Evolutionary conservation across 768 basidiomycete genomes (phyloP).

Genomic region (Tricholoma sp.): DNA sequence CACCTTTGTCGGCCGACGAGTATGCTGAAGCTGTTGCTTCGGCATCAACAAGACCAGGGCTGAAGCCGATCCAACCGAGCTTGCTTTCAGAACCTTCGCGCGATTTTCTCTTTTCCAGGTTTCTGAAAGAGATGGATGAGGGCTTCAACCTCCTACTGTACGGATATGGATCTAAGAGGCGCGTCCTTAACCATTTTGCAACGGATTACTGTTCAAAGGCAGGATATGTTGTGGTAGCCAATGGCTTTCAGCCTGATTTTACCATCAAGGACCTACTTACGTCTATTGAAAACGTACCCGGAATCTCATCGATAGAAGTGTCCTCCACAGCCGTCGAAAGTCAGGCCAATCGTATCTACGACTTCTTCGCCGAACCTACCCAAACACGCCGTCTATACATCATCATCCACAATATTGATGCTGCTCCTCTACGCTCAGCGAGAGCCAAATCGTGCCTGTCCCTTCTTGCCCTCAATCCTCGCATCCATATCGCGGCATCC

Average conservation of each 20-base stretch:
- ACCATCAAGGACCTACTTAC: constrained; percentile 63
- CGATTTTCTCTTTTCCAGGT: constrained; percentile 48
- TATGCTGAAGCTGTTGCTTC: constrained; percentile 39
- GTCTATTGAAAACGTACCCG: constrained; percentile 51
- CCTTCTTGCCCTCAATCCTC: constrained; percentile 64
- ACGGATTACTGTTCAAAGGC: constrained; percentile 43
- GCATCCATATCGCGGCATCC: constrained; percentile 80
- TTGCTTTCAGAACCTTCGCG: constrained; percentile 27
- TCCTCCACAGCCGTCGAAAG: constrained; percentile 45
- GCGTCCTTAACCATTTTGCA: constrained; percentile 72
- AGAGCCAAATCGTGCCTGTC: constrained; percentile 66
- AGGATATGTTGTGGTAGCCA: constrained; percentile 74
- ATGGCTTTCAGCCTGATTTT: constrained; percentile 72
- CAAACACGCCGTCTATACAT: constrained; percentile 49
- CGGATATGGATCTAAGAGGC: constrained; percentile 86
- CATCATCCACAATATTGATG: constrained; percentile 87
- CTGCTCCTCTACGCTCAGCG: constrained; percentile 57
- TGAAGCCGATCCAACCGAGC: constrained; percentile 27
- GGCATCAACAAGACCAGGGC: constrained; percentile 18
- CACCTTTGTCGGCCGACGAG: constrained; percentile 66
- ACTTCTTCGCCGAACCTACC: constrained; percentile 45
- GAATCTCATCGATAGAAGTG: constrained; percentile 29
- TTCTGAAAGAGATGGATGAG: constrained; percentile 64
- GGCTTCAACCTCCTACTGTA: constrained; percentile 90
- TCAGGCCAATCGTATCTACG: constrained; percentile 59